phyloP scores from a whole-genome alignment of 2,329 filamentous ascomycete species.

The Colletotrichum gigasporum region DNA sequence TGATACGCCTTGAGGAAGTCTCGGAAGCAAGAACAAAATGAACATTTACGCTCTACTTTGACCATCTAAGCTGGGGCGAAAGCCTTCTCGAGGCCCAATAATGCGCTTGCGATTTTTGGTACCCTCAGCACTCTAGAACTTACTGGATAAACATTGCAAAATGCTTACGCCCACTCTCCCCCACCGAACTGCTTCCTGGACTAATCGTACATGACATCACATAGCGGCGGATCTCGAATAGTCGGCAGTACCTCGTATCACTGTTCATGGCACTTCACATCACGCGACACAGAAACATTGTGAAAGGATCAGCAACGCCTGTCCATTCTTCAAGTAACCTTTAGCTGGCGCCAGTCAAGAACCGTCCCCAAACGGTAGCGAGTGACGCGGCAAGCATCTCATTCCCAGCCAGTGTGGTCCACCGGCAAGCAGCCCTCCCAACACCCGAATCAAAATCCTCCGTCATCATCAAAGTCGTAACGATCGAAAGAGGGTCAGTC shows the following conservation, averaged over 20 bases:
- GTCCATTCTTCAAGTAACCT: slow-evolving; percentile 21
- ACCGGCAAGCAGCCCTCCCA: background rate
- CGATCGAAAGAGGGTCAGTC: slow-evolving; percentile 31
- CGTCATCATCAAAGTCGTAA: slow-evolving; percentile 32
- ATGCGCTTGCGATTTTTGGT: too few relatives aligned
- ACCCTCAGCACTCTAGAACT: too few relatives aligned
- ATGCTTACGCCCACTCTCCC: too few relatives aligned
- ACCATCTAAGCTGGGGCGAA: too few relatives aligned
- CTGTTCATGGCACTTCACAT: background rate
- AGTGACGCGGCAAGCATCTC: slow-evolving; percentile 19
- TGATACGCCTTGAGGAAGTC: too few relatives aligned
- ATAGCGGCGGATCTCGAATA: too few relatives aligned
- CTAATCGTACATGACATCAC: background rate
- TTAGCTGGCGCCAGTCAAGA: slow-evolving; percentile 26
- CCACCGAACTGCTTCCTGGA: too few relatives aligned
- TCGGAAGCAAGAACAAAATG: too few relatives aligned
- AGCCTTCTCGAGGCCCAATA: too few relatives aligned
- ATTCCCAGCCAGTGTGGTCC: background rate
- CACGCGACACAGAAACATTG: background rate
- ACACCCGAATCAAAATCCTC: slow-evolving; percentile 9
- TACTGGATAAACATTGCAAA: too few relatives aligned
- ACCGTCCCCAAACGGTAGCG: slow-evolving; percentile 11
- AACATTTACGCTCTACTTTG: too few relatives aligned
- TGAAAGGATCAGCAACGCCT: slow-evolving; percentile 15
- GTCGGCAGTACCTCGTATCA: background rate